Percentiles rank a stretch among this genome's conserved stretches.
Evolutionary conservation across 768 basidiomycete species (phyloP).

Genomic region (Amanita inopinata): DNA sequence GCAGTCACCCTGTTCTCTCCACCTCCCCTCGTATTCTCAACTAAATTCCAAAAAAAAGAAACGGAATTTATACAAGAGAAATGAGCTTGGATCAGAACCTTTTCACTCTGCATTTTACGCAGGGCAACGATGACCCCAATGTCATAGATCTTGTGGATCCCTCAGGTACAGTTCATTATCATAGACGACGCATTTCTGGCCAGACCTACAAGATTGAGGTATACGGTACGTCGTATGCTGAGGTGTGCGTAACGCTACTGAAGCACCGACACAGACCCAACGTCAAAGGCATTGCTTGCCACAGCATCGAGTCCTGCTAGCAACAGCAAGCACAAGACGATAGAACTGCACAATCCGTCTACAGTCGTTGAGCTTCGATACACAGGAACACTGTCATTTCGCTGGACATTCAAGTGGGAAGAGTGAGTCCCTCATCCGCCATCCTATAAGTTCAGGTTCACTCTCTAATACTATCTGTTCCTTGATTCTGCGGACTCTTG

Average conservation of each 20-base stretch:
- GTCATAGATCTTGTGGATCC: conserved; percentile 66
- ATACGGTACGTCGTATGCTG: conserved; percentile 58
- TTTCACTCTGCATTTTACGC: conserved; percentile 65
- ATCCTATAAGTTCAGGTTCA: background rate
- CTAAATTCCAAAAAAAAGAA: no score
- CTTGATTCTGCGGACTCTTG: background rate
- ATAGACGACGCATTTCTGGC: conserved; percentile 52
- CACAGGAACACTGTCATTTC: conserved; percentile 63
- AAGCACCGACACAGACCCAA: conserved; percentile 41
- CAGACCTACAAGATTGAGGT: conserved; percentile 55
- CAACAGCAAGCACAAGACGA: conserved; percentile 60
- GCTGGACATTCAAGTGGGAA: conserved; percentile 79
- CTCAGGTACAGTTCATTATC: conserved; percentile 55
- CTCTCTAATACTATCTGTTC: background rate
- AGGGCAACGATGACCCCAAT: conserved; percentile 46
- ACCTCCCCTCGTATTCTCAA: no score
- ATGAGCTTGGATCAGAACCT: conserved; percentile 86
- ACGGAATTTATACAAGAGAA: no score
- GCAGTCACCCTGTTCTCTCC: background rate
- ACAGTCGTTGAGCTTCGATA: conserved; percentile 61
- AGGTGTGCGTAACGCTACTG: background rate
- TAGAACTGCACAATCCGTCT: conserved; percentile 72
- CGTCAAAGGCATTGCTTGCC: conserved; percentile 61
- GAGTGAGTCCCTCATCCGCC: conserved; percentile 40
- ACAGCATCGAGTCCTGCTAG: conserved; percentile 56